Conservation (phyloP, 2,329 filamentous ascomycete species). For the Thelonectria rubi region DNA sequence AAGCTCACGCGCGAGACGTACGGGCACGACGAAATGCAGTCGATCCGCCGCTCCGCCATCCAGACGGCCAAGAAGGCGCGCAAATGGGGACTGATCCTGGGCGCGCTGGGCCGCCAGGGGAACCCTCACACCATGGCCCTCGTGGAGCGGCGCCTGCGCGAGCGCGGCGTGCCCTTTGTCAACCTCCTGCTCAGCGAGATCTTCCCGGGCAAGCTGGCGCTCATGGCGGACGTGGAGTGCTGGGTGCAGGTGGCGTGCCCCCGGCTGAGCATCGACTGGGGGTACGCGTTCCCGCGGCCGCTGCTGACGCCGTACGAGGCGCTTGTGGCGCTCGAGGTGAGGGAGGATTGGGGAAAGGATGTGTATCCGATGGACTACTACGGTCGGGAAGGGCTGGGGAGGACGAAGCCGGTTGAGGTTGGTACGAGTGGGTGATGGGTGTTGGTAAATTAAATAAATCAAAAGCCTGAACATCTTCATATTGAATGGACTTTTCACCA, state of each 20-base stretch:
- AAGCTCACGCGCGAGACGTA: constrained; percentile 92
- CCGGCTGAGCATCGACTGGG: constrained; percentile 98
- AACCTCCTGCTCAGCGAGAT: constrained; percentile 93
- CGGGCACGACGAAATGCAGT: constrained; percentile 89
- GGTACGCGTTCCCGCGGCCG: constrained; percentile 91
- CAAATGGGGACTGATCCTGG: constrained; percentile 96
- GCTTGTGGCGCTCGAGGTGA: constrained; percentile 83
- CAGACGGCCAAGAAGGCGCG: constrained; percentile 75
- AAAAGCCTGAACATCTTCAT: not conserved
- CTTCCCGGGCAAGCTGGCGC: constrained; percentile 91
- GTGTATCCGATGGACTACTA: constrained; percentile 99
- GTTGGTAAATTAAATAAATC: not conserved
- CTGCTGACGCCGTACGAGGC: constrained; percentile 95
- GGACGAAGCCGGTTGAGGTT: constrained; percentile 67
- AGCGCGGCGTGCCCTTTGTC: constrained; percentile 79
- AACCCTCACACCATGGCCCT: constrained; percentile 92
- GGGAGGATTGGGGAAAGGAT: constrained; percentile 77
- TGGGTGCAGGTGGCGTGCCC: constrained; percentile 99
- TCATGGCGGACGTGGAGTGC: constrained; percentile 94
- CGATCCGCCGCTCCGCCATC: constrained; percentile 81
- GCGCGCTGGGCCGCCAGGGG: constrained; percentile 90
- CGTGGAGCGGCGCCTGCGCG: constrained; percentile 80
- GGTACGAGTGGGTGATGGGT: constrained; percentile 32
- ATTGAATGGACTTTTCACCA: too few species aligned
- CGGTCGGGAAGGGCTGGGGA: constrained; percentile 86